These are phyloP conservation scores for Geosmithia morbida DNA, from an alignment of 2,329 filamentous ascomycete species.

Conservation along the genomic window DNA sequence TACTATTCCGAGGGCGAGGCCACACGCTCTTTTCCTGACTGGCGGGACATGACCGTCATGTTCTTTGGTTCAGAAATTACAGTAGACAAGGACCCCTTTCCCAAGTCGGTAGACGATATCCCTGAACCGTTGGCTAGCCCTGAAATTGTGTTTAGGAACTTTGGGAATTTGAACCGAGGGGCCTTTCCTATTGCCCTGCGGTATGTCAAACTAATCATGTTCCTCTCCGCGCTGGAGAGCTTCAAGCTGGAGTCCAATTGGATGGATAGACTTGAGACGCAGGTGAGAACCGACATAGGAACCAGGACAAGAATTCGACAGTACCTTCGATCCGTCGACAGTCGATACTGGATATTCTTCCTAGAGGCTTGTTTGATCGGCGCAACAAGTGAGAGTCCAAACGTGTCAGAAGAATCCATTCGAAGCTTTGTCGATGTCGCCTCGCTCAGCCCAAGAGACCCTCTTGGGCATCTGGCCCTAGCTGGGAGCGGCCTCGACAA, in stretches of 20 bases:
- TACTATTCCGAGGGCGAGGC: constrained; percentile 28
- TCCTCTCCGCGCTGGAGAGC: constrained; percentile 31
- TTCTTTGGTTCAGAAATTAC: constrained; percentile 30
- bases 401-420: constrained; percentile 30
- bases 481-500: constrained; percentile 38
- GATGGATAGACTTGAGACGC: constrained; percentile 64
- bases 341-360: constrained; percentile 20
- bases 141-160: constrained; percentile 26
- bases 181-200: constrained; percentile 56
- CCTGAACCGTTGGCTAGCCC: neutral
- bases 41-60: constrained; percentile 31
- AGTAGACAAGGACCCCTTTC: constrained; percentile 15
- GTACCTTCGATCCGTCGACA: constrained; percentile 34
- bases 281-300: constrained; percentile 54
- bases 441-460: constrained; percentile 32
- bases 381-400: constrained; percentile 28
- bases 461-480: constrained; percentile 32
- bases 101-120: constrained; percentile 10
- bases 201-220: constrained; percentile 45
- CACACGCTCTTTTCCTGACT: constrained; percentile 29
- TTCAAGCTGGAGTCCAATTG: constrained; percentile 63
- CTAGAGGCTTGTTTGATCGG: constrained; percentile 43
- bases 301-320: constrained; percentile 43
- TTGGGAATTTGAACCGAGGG: constrained; percentile 26
- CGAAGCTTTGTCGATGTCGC: constrained; percentile 38